phyloP scores from a whole-genome alignment of 495 filamentous ascomycete genomes.

The Aspergillus indologenus region DNA sequence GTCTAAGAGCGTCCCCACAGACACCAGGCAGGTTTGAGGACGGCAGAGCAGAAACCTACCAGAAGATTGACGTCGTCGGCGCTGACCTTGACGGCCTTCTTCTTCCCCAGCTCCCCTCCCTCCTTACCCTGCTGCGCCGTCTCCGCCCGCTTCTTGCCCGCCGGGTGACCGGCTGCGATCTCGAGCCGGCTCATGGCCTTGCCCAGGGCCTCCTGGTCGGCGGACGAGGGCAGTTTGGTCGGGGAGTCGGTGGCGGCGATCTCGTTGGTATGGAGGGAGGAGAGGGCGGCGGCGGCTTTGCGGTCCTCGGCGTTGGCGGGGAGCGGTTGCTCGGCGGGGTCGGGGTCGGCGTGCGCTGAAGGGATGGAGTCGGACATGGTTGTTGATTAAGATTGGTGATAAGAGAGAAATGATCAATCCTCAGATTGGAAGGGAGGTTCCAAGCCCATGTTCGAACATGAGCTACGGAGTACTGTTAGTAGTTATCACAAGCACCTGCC shows the following conservation, averaged over 20 bases:
- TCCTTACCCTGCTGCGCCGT: conserved; percentile 43
- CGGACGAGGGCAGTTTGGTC: conserved; percentile 44
- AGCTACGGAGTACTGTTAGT: too few species aligned
- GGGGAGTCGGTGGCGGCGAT: conserved; percentile 33
- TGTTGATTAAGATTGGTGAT: neutral
- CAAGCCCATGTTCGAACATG: too few species aligned
- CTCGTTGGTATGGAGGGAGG: conserved; percentile 68
- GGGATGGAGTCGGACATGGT: conserved; percentile 62
- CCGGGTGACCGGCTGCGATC: conserved; percentile 38
- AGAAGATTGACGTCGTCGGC: conserved; percentile 62
- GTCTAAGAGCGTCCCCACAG: too few species aligned
- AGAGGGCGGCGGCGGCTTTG: conserved; percentile 84
- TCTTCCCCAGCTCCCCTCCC: conserved; percentile 35
- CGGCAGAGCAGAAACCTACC: too few species aligned
- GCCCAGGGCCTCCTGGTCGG: conserved; percentile 77
- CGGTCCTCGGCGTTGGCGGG: conserved; percentile 79
- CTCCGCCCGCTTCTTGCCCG: conserved; percentile 16
- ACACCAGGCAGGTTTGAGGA: too few species aligned
- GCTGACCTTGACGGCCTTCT: conserved; percentile 62
- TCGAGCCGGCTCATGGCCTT: conserved; percentile 76
- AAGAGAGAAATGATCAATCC: too few species aligned
- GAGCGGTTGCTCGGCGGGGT: conserved; percentile 47
- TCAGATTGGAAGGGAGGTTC: too few species aligned
- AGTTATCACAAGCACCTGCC: too few species aligned
- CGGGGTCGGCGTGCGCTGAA: conserved; percentile 64